Conservation (phyloP, 805 yeast genomes). For the Pichia membranifaciens region DNA sequence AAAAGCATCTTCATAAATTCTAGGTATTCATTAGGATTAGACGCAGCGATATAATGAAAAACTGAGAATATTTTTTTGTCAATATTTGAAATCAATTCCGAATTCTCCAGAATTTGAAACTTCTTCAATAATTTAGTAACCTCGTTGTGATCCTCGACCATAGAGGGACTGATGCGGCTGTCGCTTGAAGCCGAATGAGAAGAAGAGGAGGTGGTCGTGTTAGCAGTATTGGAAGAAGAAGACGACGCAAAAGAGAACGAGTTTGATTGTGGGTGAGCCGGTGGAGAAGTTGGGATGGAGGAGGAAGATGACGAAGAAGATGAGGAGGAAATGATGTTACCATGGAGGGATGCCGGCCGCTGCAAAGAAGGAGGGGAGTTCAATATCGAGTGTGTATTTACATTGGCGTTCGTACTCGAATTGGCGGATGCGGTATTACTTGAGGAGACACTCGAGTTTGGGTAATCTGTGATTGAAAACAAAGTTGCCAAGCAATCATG, state of each 20-base stretch:
- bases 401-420: not conserved
- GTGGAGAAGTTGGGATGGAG: not conserved
- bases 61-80: slow-evolving; percentile 37
- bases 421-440: not conserved
- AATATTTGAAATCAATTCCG: slow-evolving; percentile 27
- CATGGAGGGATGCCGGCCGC: too few species aligned
- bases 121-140: slow-evolving; percentile 12
- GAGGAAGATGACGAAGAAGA: not conserved
- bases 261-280: not conserved
- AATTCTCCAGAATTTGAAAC: slow-evolving; percentile 4
- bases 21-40: slow-evolving; percentile 41
- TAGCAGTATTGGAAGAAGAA: not conserved
- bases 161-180: slow-evolving; percentile 11
- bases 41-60: slow-evolving; percentile 42
- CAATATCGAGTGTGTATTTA: slow-evolving; percentile 1
- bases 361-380: not conserved
- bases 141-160: slow-evolving; percentile 3
- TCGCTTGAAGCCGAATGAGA: slow-evolving; percentile 2
- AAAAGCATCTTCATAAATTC: slow-evolving; percentile 30
- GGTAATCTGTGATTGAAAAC: slow-evolving; percentile 3
- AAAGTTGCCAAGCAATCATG: slow-evolving; percentile 4
- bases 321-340: not conserved
- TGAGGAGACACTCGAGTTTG: not conserved
- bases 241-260: not conserved
- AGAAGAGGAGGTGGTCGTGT: not conserved